Percentiles rank a stretch among this genome's conserved stretches.
Conservation (phyloP, 768 basidiomycete species). For the Tylopilus intermedius region DNA sequence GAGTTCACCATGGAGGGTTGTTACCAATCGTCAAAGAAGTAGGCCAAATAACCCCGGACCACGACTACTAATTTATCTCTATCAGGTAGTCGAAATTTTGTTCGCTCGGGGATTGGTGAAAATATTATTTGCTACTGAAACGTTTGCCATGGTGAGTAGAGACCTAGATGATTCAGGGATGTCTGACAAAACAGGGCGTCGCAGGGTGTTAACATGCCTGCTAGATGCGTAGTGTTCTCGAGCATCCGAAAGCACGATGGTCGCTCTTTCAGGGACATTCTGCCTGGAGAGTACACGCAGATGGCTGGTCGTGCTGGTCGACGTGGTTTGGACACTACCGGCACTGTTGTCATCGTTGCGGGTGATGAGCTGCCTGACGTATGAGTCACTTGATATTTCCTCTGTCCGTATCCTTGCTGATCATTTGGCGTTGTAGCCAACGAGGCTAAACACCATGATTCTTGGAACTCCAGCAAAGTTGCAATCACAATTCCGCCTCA, state of each 20-base stretch:
- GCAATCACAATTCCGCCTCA: conserved; percentile 92
- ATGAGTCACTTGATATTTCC: conserved; percentile 14
- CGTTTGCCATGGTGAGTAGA: conserved; percentile 87
- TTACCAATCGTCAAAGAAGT: conserved; percentile 97
- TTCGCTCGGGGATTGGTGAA: conserved; percentile 96
- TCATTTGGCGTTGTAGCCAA: conserved; percentile 45
- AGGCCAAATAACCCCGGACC: conserved; percentile 9
- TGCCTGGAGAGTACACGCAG: conserved; percentile 94
- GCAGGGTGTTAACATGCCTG: conserved; percentile 99
- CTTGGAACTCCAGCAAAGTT: conserved; percentile 90
- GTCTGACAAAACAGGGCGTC: conserved; percentile 7
- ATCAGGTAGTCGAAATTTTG: conserved; percentile 88
- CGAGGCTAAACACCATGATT: conserved; percentile 80
- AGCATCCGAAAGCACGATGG: conserved; percentile 95
- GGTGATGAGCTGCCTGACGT: conserved; percentile 87
- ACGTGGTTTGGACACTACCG: conserved; percentile 90
- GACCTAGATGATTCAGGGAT: neutral
- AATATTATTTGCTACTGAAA: conserved; percentile 96
- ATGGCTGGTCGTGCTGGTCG: conserved; percentile 99
- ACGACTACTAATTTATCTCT: conserved; percentile 7
- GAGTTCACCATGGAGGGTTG: conserved; percentile 95
- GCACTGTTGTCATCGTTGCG: conserved; percentile 88
- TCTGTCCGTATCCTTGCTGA: neutral
- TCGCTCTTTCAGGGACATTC: conserved; percentile 80
- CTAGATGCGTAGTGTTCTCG: conserved; percentile 95